Percentiles rank a stretch among this genome's conserved stretches.
phyloP scores from a whole-genome alignment of 192 early-diverging fungal species.

The Kappamyces sp. region DNA sequence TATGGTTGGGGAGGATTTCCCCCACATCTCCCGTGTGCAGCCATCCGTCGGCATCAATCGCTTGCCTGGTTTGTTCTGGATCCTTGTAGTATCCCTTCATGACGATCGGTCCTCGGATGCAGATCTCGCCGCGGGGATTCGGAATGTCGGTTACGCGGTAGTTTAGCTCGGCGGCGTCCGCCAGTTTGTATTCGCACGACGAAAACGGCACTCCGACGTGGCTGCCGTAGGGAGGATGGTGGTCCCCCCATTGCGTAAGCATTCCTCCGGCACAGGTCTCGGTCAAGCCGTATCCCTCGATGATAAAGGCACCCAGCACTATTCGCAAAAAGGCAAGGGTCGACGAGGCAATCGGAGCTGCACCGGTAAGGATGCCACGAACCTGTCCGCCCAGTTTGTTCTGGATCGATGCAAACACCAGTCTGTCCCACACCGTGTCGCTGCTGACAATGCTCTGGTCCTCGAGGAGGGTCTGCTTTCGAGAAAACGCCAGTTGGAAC shows the following conservation, averaged over 20 bases:
- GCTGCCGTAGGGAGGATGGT: slow-evolving; percentile 9
- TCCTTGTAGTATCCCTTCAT: slow-evolving; percentile 26
- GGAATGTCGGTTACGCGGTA: slow-evolving; percentile 77
- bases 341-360: slow-evolving; percentile 76
- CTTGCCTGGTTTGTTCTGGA: slow-evolving; percentile 12
- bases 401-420: slow-evolving; percentile 30
- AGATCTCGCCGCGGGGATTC: slow-evolving; percentile 84
- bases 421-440: slow-evolving; percentile 22
- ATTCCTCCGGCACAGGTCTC: slow-evolving; percentile 9
- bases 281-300: slow-evolving; percentile 50
- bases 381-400: slow-evolving; percentile 64
- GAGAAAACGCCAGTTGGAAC: slow-evolving; percentile 52
- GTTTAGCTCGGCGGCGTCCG: slow-evolving; percentile 86
- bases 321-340: slow-evolving; percentile 78
- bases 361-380: slow-evolving; percentile 52
- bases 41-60: slow-evolving; percentile 14
- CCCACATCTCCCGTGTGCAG: slow-evolving; percentile 32
- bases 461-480: slow-evolving; percentile 34
- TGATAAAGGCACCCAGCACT: slow-evolving; percentile 65
- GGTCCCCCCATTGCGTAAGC: slow-evolving; percentile 13
- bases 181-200: slow-evolving; percentile 64
- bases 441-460: slow-evolving; percentile 15
- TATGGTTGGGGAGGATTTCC: slow-evolving; percentile 25
- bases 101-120: slow-evolving; percentile 32
- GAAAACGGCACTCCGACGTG: slow-evolving; percentile 48